Base-by-base conservation (phyloP, 2,329 filamentous ascomycete genomes). In the Corynespora cassiicola region DNA sequence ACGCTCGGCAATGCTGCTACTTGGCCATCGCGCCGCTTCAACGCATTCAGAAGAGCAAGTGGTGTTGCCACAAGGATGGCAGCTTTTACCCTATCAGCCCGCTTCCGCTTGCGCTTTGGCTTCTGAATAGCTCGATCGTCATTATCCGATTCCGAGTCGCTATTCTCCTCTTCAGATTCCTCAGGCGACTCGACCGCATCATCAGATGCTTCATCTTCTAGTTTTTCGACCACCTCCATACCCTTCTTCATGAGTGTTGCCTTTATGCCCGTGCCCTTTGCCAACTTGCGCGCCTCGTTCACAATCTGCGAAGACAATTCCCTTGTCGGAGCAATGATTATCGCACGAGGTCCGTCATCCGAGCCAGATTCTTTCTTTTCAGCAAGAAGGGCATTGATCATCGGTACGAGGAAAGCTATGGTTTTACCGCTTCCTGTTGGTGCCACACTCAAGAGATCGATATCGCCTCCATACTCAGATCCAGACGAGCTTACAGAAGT, bases 381-480 rank as follows among this genome's bases (percentile, higher is more conserved):
- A 3, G 54, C 51, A n/a, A 68, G 50, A 12, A 95, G 84, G 29
- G 81, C 79, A 61, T 95, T 86, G 54, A 99, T 84, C 3, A 90
- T 79, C 0, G 92, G 91, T 26, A 99, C 87, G 56, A 97, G 70
- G 59, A 96, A 99, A 12, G 90, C 90, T 48, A 99, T 75, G 0
- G 94, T 99, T 75, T 99, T 99, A 28, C 94, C 94, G 65, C 92
- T 97, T 16, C 94, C 94, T 0, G 94, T 99, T 1, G 94, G 94
- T 3, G 94, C 94, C 27, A 97, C 84, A 0, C 89, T 88, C 47
- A 99, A 70, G 24, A 99, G 82, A 72, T 99, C 86, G 4, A 92
- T 74, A 9, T 75, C 72, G 4, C 60, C 56, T 21, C 48, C 54
- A 25, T 58, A 52, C 20, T 50, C 53, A 10, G 39, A 49, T 6